Evolutionary conservation across 768 basidiomycete species (phyloP).

Genomic region (Lyophyllum decastes): DNA sequence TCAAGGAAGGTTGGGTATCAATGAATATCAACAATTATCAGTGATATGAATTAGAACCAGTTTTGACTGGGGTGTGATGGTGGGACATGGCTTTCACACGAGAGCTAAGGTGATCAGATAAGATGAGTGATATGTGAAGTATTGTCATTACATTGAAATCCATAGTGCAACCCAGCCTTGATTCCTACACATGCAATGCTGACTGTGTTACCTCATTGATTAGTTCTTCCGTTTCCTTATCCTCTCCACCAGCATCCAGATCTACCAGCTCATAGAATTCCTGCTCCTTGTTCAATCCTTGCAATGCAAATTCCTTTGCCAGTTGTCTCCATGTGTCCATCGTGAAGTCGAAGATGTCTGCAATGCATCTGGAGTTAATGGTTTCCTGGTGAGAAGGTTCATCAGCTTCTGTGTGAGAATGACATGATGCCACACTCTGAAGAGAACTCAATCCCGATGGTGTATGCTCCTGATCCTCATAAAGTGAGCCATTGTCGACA

Average conservation of each 20-base stretch:
- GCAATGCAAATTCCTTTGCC: neutral
- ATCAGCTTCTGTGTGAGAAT: neutral
- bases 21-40: too few species aligned
- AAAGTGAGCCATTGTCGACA: neutral
- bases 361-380: slow-evolving; percentile 3
- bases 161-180: too few species aligned
- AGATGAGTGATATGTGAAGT: too few species aligned
- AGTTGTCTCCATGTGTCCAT: slow-evolving; percentile 1
- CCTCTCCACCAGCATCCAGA: slow-evolving; percentile 1
- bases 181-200: neutral
- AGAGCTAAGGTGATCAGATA: too few species aligned
- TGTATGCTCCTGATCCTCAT: neutral
- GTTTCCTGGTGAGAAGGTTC: neutral
- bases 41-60: too few species aligned
- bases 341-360: slow-evolving; percentile 13
- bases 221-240: neutral
- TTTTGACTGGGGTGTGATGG: too few species aligned
- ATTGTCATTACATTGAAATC: too few species aligned
- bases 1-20: too few species aligned
- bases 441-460: neutral
- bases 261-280: slow-evolving; percentile 16
- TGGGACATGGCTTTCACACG: too few species aligned
- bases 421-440: neutral
- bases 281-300: slow-evolving; percentile 21
- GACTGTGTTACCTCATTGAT: neutral